Evolutionary conservation across 805 yeast species (phyloP).

Genomic region (Lachancea kluyveri): DNA sequence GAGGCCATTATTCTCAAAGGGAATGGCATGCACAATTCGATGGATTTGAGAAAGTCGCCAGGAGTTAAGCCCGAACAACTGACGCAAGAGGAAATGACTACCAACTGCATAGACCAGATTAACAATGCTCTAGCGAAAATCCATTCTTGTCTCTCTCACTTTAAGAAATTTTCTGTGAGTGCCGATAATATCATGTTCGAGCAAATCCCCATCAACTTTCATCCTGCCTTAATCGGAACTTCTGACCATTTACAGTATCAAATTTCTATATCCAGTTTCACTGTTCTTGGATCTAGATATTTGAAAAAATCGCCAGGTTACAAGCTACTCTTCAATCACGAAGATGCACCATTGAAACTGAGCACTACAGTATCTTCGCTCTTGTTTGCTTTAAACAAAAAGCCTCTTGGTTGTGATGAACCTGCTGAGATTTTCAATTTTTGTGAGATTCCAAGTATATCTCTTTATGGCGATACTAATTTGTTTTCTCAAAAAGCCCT

Average conservation of each 20-base stretch:
- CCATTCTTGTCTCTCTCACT: slow-evolving; percentile 6
- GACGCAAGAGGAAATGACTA: too few species aligned
- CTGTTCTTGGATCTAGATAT: slow-evolving; percentile 25
- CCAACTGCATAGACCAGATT: slow-evolving; percentile 6
- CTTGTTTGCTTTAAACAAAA: slow-evolving; percentile 25
- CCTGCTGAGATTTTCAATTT: slow-evolving; percentile 13
- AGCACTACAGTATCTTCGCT: slow-evolving; percentile 35
- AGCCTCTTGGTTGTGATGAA: slow-evolving; percentile 8
- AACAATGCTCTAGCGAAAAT: slow-evolving; percentile 3
- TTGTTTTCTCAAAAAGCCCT: slow-evolving; percentile 32
- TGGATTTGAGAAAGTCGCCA: too few species aligned
- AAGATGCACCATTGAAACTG: slow-evolving; percentile 39
- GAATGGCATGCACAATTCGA: too few species aligned
- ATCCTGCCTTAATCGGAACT: slow-evolving; percentile 16
- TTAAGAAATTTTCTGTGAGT: slow-evolving; percentile 18
- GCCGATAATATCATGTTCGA: slow-evolving; percentile 19
- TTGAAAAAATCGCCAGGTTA: slow-evolving; percentile 39
- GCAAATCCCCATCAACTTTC: slow-evolving; percentile 19
- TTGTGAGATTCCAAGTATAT: slow-evolving; percentile 34
- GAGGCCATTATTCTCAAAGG: too few species aligned
- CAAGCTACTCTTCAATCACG: slow-evolving; percentile 35
- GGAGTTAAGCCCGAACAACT: too few species aligned
- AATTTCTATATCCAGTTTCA: slow-evolving; percentile 20
- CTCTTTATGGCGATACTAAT: slow-evolving; percentile 36
- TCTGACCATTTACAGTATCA: slow-evolving; percentile 19